Percentiles rank a stretch among this genome's conserved stretches.
Evolutionary conservation across 805 yeast genomes (phyloP).

Genomic region (Kazachstania psychrophila): DNA sequence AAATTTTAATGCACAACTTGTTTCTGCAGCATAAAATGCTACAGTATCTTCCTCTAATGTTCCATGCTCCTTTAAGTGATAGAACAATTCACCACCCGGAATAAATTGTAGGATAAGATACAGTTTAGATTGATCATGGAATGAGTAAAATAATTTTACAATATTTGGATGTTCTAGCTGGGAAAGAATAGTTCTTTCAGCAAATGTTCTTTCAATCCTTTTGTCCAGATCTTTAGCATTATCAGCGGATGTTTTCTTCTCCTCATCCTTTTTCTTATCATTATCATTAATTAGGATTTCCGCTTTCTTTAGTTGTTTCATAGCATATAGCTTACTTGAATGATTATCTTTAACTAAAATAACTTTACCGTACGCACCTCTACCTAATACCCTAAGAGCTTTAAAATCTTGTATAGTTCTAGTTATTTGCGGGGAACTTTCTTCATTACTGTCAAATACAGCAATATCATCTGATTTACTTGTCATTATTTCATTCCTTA

Average conservation of each 20-base stretch:
- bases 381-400: slow-evolving; percentile 69
- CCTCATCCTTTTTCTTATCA: slow-evolving; percentile 19
- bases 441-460: not conserved
- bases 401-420: slow-evolving; percentile 47
- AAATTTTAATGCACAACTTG: slow-evolving; percentile 67
- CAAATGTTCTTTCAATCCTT: slow-evolving; percentile 66
- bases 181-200: slow-evolving; percentile 67
- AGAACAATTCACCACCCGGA: slow-evolving; percentile 78
- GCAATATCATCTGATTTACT: not conserved
- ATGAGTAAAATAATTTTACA: slow-evolving; percentile 71
- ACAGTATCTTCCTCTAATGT: slow-evolving; percentile 55
- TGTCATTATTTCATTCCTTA: not conserved
- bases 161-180: slow-evolving; percentile 70
- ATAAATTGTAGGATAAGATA: slow-evolving; percentile 72
- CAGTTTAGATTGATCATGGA: slow-evolving; percentile 70
- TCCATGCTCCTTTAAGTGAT: slow-evolving; percentile 32
- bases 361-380: slow-evolving; percentile 87
- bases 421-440: not conserved
- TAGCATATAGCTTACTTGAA: slow-evolving; percentile 67
- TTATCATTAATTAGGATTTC: slow-evolving; percentile 47
- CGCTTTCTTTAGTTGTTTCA: slow-evolving; percentile 78
- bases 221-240: slow-evolving; percentile 24
- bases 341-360: slow-evolving; percentile 57
- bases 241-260: slow-evolving; percentile 2
- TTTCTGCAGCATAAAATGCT: slow-evolving; percentile 72